Evolutionary conservation across 805 yeast genomes (phyloP), one percentile per base, ranked within the genome.

Genomic region (Osmozyma mogii): DNA sequence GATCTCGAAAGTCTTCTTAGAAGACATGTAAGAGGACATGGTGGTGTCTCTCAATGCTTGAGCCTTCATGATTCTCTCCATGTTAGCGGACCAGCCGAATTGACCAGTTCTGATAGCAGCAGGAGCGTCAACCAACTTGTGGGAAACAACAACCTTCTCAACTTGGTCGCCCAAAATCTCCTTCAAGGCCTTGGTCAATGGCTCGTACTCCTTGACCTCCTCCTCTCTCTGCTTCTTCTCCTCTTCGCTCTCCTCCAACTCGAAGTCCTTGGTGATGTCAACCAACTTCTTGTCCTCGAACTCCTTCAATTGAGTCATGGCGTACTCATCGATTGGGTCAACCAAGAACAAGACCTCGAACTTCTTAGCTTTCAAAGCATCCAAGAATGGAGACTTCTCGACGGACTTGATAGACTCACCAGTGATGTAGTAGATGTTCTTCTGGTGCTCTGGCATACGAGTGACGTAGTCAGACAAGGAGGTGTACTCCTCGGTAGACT

Each of bases 31-130:
- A 41, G 96, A 78, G 24, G 97, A 87, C 98, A 92, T 92, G 50
- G 95, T 75, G 51, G 95, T 84, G 67, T 92, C 98, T 74, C 97
- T 87, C 56, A 92, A 73, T 52, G 99, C 98, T 75, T 92, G 99
- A 41, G 98, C 98, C 77, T 92, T 92, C 99, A 92, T 92, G 77
- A 92, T 92, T 82, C 98, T 89, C 76, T 92, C 99, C 98, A 92
- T 92, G 77, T 92, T 92, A 56, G 99, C 99, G 49, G 98, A 92
- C 99, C 99, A 92, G 65, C 99, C 98, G 65, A 92, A 92, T 74
- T 92, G 97, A 50, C 96, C 97, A 49, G 98, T 92, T 78, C 98
- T 87, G 63, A 92, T 92, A 51, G 98, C 98, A 64, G 98, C 98
- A 65, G 99, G 99, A 36, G 97, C 88, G 58, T 88, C 96, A 52